Evolutionary conservation across 2,329 filamentous ascomycete genomes (phyloP).

Genomic region (Sclerotinia borealis): DNA sequence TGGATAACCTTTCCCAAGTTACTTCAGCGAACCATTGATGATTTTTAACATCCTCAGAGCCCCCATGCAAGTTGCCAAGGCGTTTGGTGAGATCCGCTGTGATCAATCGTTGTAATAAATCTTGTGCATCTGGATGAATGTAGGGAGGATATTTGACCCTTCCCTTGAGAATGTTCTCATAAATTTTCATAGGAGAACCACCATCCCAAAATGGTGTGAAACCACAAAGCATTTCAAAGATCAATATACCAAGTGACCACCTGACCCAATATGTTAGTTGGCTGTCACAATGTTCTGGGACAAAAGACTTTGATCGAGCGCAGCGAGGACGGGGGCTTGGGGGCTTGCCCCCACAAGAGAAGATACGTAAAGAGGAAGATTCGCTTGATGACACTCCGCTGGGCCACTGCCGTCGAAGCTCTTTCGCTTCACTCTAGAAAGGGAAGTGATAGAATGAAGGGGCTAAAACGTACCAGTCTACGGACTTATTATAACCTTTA

Average conservation of each 20-base stretch:
- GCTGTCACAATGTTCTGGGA: background rate
- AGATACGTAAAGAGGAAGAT: constrained; percentile 2
- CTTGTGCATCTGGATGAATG: constrained; percentile 88
- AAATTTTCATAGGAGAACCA: constrained; percentile 97
- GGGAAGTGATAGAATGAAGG: constrained; percentile 35
- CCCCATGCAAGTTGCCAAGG: constrained; percentile 87
- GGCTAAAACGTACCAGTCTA: constrained; percentile 62
- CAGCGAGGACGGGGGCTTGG: constrained; percentile 1
- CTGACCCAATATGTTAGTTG: constrained; percentile 40
- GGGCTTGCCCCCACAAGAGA: background rate
- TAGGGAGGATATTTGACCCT: constrained; percentile 96
- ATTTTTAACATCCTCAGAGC: constrained; percentile 86
- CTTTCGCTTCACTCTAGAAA: background rate
- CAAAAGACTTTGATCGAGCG: background rate
- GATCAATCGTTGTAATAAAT: constrained; percentile 87
- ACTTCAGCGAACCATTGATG: constrained; percentile 97
- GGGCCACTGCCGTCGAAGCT: background rate
- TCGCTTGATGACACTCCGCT: background rate
- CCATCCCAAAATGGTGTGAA: constrained; percentile 99
- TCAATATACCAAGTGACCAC: constrained; percentile 97
- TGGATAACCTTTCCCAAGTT: constrained; percentile 88
- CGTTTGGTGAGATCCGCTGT: constrained; percentile 93
- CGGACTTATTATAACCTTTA: constrained; percentile 99
- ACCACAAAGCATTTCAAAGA: constrained; percentile 99
- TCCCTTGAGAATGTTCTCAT: constrained; percentile 96